A percentile compares a stretch with the other conserved stretches of the same genome.
Evolutionary conservation across 805 yeast genomes (phyloP).

Genomic region (Diddensiella caesifluorescens): DNA sequence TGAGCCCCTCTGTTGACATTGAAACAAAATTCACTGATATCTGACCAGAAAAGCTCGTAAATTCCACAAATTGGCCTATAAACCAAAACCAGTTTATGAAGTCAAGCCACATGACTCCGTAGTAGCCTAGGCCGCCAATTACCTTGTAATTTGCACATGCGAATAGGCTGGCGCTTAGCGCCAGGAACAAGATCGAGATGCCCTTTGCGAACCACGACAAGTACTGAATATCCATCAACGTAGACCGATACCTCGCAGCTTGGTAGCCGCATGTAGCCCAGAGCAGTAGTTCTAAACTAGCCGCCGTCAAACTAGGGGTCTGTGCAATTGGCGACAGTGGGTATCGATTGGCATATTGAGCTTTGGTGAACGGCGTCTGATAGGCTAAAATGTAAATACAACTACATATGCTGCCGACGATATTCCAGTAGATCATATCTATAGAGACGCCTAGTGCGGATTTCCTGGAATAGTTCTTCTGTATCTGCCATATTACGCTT

Average conservation of each 20-base stretch:
- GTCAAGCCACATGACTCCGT: constrained; percentile 16
- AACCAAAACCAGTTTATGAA: constrained; percentile 14
- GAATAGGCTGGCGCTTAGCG: background rate
- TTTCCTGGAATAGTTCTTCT: background rate
- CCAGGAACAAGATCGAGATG: background rate
- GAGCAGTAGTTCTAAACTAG: too few species aligned
- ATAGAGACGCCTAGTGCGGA: background rate
- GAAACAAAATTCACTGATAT: constrained; percentile 11
- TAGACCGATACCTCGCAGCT: background rate
- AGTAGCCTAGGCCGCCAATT: constrained; percentile 12
- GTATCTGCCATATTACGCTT: background rate
- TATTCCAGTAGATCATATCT: background rate
- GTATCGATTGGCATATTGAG: background rate
- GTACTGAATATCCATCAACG: background rate
- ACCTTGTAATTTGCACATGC: constrained; percentile 2
- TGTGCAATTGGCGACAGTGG: background rate
- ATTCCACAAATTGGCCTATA: constrained; percentile 9
- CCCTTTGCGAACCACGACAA: background rate
- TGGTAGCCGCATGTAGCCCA: background rate
- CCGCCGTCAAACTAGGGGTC: background rate
- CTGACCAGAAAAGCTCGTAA: constrained; percentile 11
- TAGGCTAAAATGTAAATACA: background rate
- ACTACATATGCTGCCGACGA: background rate
- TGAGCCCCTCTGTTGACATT: constrained; percentile 3
- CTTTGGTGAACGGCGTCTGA: background rate